Percentiles rank a stretch among this genome's conserved stretches.
phyloP scores from a whole-genome alignment of 768 basidiomycete species.

The Wakefieldia striispora region DNA sequence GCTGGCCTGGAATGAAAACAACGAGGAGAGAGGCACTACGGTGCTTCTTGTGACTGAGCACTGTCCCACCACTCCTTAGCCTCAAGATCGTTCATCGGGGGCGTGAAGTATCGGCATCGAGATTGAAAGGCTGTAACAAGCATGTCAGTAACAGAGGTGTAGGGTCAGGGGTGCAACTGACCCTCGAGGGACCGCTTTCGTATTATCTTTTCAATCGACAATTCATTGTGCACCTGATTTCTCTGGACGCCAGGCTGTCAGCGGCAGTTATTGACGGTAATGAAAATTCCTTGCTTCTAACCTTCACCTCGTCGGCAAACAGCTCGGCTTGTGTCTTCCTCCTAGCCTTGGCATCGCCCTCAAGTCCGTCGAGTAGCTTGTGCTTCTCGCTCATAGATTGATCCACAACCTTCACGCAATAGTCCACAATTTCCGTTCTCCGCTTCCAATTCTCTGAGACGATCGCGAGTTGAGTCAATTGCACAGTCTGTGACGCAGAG shows the following conservation, averaged over 20 bases:
- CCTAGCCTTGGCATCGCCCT: constrained; percentile 44
- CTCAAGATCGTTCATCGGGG: constrained; percentile 58
- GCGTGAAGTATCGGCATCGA: constrained; percentile 77
- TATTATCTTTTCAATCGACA: constrained; percentile 69
- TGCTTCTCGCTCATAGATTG: constrained; percentile 57
- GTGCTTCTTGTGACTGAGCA: constrained; percentile 34
- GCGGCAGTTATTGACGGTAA: constrained; percentile 29
- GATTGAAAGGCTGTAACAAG: constrained; percentile 62
- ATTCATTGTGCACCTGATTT: constrained; percentile 73
- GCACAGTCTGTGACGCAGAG: constrained; percentile 10
- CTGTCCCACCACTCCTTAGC: constrained; percentile 55
- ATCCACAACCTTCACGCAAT: constrained; percentile 72
- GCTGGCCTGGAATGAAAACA: constrained; percentile 26
- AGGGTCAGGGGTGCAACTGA: constrained; percentile 33
- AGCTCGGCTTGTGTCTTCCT: constrained; percentile 54
- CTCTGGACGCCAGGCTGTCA: constrained; percentile 43
- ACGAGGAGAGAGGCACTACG: constrained; percentile 31
- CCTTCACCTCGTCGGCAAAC: constrained; percentile 73
- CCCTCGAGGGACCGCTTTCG: constrained; percentile 70
- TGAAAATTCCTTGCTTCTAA: constrained; percentile 34
- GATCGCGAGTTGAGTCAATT: constrained; percentile 22
- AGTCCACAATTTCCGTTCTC: constrained; percentile 69
- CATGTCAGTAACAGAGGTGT: constrained; percentile 17
- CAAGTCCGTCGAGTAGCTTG: constrained; percentile 39
- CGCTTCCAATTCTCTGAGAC: constrained; percentile 64